Base-by-base conservation (phyloP, 2,329 filamentous ascomycete species). In the Drechmeria coniospora region DNA sequence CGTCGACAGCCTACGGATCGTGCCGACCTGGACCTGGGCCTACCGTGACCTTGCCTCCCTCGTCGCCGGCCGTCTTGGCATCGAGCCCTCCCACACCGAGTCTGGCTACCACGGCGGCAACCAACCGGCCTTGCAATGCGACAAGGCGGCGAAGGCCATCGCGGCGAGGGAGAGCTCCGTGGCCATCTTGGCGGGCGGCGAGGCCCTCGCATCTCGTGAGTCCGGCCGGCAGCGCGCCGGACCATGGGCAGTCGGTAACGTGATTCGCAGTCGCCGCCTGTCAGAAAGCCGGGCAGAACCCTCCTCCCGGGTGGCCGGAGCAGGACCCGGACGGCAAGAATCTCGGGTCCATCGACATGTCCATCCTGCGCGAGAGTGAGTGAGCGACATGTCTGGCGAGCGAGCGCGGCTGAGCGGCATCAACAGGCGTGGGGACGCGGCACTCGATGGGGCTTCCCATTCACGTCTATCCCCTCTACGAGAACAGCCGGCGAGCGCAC, bases 391-490 rank as follows among this genome's bases (percentile, higher is more conserved):
- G n/a, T n/a, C n/a, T n/a, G n/a, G n/a, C n/a, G 4, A 2, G 5
- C 5, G 1, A 6, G 23, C 4, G 2, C 5, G 10, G 14, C 7
- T 8, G 9, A 8, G 6, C 22, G 3, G 27, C 47, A 37, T 36
- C 4, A 10, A 9, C 9, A 74, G 68, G 66, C 38, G 41, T 69
- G 9, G 72, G 68, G 2, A 59, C 62, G 2, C 51, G 53, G 3
- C 73, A 79, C 38, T 54, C 54, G 2, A 63, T 79, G 8, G 72
- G 73, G 0, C 56, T 67, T 1, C 73, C 74, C 0, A 73, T 78
- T 8, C 74, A 79, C 18, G 56, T 79, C 0, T 79, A 79, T 38
- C 72, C 74, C 1, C 42, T 79, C 0, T 79, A 75, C 38, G 74
- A 79, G 37, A 76, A 74, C 35, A 68, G 51, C 0, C 71, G 74